Evolutionary conservation across 345 rosid genomes (phyloP).

Genomic region (Microcos paniculata): DNA sequence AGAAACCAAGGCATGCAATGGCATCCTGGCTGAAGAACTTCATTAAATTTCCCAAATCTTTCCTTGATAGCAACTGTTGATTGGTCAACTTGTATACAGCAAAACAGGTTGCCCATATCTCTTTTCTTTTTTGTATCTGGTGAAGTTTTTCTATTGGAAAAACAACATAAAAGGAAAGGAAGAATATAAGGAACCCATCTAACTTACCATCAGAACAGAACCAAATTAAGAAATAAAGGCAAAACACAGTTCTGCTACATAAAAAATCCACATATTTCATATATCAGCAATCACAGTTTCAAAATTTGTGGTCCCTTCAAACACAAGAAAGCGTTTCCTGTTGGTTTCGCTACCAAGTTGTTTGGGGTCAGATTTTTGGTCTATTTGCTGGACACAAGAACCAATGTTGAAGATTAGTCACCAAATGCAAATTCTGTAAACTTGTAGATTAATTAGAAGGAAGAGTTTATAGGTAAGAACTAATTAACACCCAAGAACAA

Average conservation of each 20-base stretch:
- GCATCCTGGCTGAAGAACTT: constrained; percentile 67
- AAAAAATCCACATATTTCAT: background rate
- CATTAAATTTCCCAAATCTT: constrained; percentile 55
- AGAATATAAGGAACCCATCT: background rate
- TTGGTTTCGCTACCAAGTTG: background rate
- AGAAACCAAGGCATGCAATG: constrained; percentile 63
- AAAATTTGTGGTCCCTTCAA: background rate
- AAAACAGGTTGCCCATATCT: constrained; percentile 50
- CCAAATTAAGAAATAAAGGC: background rate
- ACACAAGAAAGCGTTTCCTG: background rate
- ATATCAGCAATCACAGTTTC: background rate
- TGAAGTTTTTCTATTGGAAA: background rate
- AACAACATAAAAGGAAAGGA: background rate
- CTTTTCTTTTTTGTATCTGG: background rate
- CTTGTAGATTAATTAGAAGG: background rate
- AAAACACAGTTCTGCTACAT: background rate
- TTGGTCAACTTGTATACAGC: constrained; percentile 63
- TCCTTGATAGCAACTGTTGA: constrained; percentile 58
- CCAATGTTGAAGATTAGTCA: background rate
- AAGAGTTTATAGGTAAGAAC: background rate
- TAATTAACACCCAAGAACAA: background rate
- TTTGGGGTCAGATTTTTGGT: too few species aligned
- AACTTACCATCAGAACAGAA: background rate
- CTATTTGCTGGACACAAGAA: background rate
- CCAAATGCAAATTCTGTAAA: background rate